Percentiles rank a stretch among this genome's conserved stretches.
Conservation (phyloP, 768 basidiomycete genomes). For the Termitomyces sp. region DNA sequence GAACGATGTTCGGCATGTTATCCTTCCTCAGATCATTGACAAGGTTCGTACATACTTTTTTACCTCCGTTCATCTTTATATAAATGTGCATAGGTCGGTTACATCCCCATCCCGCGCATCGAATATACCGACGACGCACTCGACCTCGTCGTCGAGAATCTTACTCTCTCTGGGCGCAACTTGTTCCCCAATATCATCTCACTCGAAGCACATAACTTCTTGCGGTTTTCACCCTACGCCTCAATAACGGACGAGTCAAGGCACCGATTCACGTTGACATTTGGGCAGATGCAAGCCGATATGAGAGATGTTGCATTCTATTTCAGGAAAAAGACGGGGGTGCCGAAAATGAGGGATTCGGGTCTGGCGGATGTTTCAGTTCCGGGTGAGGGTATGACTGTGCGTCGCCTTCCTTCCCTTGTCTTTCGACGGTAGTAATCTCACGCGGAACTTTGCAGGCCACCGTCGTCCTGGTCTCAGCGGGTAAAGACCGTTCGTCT, state of each 20-base stretch:
- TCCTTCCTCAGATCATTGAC: slow-evolving; percentile 73
- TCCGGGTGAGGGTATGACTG: slow-evolving; percentile 77
- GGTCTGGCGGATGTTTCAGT: slow-evolving; percentile 84
- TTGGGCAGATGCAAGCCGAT: slow-evolving; percentile 88
- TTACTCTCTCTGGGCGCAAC: slow-evolving; percentile 83
- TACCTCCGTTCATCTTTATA: no score
- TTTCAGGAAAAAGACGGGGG: slow-evolving; percentile 80
- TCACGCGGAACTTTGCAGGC: slow-evolving; percentile 24
- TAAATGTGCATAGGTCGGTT: slow-evolving; percentile 46
- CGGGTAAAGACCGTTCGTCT: slow-evolving; percentile 58
- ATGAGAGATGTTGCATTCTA: slow-evolving; percentile 93
- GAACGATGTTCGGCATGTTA: slow-evolving; percentile 81
- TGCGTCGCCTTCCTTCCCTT: slow-evolving; percentile 21
- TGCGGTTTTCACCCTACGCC: slow-evolving; percentile 81
- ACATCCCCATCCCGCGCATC: slow-evolving; percentile 87
- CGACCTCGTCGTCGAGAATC: slow-evolving; percentile 91
- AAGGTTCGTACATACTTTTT: slow-evolving; percentile 37
- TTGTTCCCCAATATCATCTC: slow-evolving; percentile 78
- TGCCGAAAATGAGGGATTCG: slow-evolving; percentile 74
- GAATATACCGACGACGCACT: slow-evolving; percentile 87
- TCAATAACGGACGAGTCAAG: slow-evolving; percentile 48
- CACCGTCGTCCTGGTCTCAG: slow-evolving; percentile 52
- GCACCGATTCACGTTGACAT: slow-evolving; percentile 70
- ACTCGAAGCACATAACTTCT: slow-evolving; percentile 72
- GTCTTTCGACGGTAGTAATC: no score